phyloP scores from a whole-genome alignment of 805 yeast genomes.

The Starmera pachycereana region DNA sequence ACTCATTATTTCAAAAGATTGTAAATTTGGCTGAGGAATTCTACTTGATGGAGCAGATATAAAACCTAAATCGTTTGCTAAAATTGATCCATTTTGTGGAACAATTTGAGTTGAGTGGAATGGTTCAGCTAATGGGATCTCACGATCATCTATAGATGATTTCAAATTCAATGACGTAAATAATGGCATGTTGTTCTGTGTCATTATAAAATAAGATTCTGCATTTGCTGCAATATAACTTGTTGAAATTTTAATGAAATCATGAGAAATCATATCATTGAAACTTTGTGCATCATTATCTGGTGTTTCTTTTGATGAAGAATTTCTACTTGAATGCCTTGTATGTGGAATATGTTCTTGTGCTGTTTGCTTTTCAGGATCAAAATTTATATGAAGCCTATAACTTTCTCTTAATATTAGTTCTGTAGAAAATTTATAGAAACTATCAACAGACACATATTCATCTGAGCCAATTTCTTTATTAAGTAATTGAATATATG shows the following conservation, averaged over 20 bases:
- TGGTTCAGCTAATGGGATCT: conserved; percentile 55
- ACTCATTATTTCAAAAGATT: conserved; percentile 43
- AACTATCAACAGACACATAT: conserved; percentile 48
- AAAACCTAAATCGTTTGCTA: conserved; percentile 32
- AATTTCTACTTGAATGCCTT: too few relatives aligned
- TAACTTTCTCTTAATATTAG: conserved; percentile 52
- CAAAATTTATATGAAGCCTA: conserved; percentile 27
- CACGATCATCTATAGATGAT: conserved; percentile 69
- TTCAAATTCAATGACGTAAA: conserved; percentile 65
- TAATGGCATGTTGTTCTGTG: conserved; percentile 61
- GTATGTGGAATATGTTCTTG: not conserved
- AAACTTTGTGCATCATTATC: conserved; percentile 13
- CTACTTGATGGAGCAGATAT: conserved; percentile 34
- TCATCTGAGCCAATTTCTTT: conserved; percentile 36
- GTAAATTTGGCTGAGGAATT: conserved; percentile 38
- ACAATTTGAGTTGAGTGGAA: conserved; percentile 58
- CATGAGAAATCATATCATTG: conserved; percentile 33
- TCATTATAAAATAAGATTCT: conserved; percentile 55
- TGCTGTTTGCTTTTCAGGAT: conserved; percentile 10
- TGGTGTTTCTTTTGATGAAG: conserved; percentile 14
- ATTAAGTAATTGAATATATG: conserved; percentile 36
- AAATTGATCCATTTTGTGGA: conserved; percentile 32
- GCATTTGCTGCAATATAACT: conserved; percentile 41
- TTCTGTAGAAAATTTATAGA: conserved; percentile 53
- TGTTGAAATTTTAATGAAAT: conserved; percentile 49